Evolutionary conservation across 108 stramenopile genomes (phyloP).

Genomic region (Nitzschia sp.): DNA sequence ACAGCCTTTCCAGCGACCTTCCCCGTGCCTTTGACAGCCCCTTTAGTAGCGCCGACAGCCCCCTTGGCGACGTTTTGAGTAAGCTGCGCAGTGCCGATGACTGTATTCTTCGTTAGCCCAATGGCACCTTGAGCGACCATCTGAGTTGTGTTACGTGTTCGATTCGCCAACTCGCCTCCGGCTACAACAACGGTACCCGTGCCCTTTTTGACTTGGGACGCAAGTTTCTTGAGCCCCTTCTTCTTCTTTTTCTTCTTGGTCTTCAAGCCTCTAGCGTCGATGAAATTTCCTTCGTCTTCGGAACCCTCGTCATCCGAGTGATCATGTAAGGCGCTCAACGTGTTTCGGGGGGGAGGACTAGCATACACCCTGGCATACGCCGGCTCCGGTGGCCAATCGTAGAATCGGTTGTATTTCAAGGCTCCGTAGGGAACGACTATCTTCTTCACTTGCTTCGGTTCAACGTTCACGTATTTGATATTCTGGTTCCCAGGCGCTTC

Average conservation of each 20-base stretch:
- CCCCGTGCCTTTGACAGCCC: constrained; percentile 30
- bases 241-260: constrained; percentile 45
- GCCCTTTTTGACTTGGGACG: constrained; percentile 26
- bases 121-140: constrained; percentile 20
- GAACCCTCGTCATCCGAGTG: constrained; percentile 16
- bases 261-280: constrained; percentile 5
- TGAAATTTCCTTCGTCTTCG: constrained; percentile 3
- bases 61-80: constrained; percentile 21
- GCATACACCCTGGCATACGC: constrained; percentile 38
- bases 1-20: constrained; percentile 22
- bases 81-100: background rate
- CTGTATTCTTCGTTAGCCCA: constrained; percentile 11
- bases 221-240: constrained; percentile 40
- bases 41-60: constrained; percentile 17
- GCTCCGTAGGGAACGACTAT: constrained; percentile 62
- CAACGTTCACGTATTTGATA: constrained; percentile 37
- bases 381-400: constrained; percentile 80
- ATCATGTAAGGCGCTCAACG: background rate
- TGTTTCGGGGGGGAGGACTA: constrained; percentile 28
- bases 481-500: constrained; percentile 41
- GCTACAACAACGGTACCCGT: constrained; percentile 21
- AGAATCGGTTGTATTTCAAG: constrained; percentile 62
- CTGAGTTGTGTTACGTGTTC: constrained; percentile 6
- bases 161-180: constrained; percentile 11
- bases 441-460: constrained; percentile 49